Percentiles rank a stretch among this genome's conserved stretches.
Evolutionary conservation across 1,139 yeast species (phyloP).

Genomic region (Nakaseomyces uthaithaninus): DNA sequence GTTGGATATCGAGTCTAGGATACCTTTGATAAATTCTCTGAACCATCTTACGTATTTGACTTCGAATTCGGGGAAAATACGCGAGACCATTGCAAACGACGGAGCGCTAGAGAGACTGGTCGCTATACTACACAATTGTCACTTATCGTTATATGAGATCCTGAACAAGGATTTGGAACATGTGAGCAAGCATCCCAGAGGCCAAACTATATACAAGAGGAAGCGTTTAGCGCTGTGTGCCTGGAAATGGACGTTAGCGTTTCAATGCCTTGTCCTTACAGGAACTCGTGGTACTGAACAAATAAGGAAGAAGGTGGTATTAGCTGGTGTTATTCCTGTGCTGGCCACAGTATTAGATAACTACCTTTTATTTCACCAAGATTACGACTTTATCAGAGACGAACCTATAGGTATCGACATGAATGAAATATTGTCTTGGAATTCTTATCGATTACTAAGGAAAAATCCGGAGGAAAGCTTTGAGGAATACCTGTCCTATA

Average conservation of each 20-base stretch:
- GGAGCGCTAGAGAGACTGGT: conserved; percentile 90
- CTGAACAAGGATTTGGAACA: conserved; percentile 17
- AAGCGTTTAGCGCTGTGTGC: conserved; percentile 51
- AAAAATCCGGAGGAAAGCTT: conserved; percentile 18
- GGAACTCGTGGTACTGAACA: conserved; percentile 90
- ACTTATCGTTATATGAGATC: conserved; percentile 31
- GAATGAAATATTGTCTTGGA: conserved; percentile 15
- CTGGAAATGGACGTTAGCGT: conserved; percentile 95
- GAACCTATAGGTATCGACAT: conserved; percentile 20
- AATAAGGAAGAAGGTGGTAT: conserved; percentile 76
- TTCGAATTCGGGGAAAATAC: conserved; percentile 76
- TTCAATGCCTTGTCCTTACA: conserved; percentile 82
- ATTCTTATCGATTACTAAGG: conserved; percentile 15
- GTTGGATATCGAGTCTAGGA: conserved; percentile 79
- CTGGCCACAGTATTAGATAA: conserved; percentile 89
- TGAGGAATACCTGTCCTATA: conserved; percentile 16
- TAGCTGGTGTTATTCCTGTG: conserved; percentile 85
- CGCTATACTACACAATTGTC: conserved; percentile 77
- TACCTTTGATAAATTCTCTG: conserved; percentile 84
- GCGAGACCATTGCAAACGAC: conserved; percentile 81
- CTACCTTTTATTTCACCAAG: conserved; percentile 41
- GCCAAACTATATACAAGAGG: conserved; percentile 26
- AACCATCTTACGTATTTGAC: conserved; percentile 84
- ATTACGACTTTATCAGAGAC: conserved; percentile 32
- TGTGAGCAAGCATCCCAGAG: conserved; percentile 16